Evolutionary conservation across 2,329 filamentous ascomycete species (phyloP), one percentile per base, ranked within the genome.

Genomic region (Ophioceras dolichostomum): DNA sequence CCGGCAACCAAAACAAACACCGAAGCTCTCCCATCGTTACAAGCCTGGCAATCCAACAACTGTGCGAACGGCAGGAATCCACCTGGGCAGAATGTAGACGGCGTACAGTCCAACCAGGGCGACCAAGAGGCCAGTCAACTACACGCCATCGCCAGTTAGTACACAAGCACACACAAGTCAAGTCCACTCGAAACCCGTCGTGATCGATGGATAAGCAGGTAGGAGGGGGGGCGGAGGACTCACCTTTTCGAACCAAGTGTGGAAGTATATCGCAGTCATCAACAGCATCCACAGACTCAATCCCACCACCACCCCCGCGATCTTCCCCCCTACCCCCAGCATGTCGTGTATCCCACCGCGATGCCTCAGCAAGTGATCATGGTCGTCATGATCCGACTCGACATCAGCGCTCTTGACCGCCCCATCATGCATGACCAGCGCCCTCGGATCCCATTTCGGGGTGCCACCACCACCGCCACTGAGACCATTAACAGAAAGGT

Each of bases 181-280:
- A 17, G n/a, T n/a, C n/a, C n/a, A n/a, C n/a, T n/a, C n/a, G n/a
- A n/a, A n/a, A n/a, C n/a, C n/a, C n/a, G n/a, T n/a, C n/a, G n/a
- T n/a, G n/a, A n/a, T n/a, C n/a, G n/a, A n/a, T n/a, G n/a, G n/a
- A n/a, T n/a, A n/a, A n/a, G n/a, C 12, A 12, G 22, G 22, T 26
- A 19, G 5, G 2, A 18, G 5, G 17, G 3, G 4, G n/a, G n/a
- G 55, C 68, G 51, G 50, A 83, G 80, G 13, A 8, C 24, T 32
- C 14, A 37, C 36, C 36, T 96, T 98, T 65, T 98, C 91, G 50
- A 93, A 79, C 88, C 89, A 96, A 1, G 91, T 98, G 59, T 98
- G 91, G 53, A 98, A 98, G 68, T 89, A 98, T 28, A 93, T 88
- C 3, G 88, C 88, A 29, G 91, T 98, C 91, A 98, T 98, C 43